These are phyloP conservation scores for Phytophthora lateralis DNA, from an alignment of 352 stramenopile species.

Conservation along the genomic window DNA sequence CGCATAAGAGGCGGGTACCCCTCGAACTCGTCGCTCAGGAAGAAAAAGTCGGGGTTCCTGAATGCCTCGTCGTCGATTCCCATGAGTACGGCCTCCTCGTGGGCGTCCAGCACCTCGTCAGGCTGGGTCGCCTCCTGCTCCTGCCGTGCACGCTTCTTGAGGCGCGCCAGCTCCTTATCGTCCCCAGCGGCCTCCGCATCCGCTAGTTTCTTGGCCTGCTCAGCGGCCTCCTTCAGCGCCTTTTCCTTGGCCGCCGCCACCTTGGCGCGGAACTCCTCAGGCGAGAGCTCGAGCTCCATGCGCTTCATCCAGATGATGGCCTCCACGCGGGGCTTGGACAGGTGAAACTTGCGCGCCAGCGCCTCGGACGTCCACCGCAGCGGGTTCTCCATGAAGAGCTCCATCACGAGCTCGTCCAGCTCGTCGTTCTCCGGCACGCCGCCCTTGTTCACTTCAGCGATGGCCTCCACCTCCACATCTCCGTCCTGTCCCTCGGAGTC, in stretches of 20 bases:
- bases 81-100: conserved; percentile 62
- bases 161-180: conserved; percentile 58
- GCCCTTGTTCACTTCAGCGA: conserved; percentile 72
- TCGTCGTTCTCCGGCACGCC: conserved; percentile 75
- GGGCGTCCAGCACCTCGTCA: conserved; percentile 56
- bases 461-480: conserved; percentile 63
- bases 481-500: conserved; percentile 62
- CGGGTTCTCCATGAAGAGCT: conserved; percentile 87
- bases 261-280: conserved; percentile 65
- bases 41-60: conserved; percentile 88
- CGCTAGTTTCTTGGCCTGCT: conserved; percentile 48
- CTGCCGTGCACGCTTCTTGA: conserved; percentile 66
- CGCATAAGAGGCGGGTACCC: conserved; percentile 78
- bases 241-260: conserved; percentile 63
- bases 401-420: conserved; percentile 75
- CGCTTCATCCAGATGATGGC: conserved; percentile 83
- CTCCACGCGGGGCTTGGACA: conserved; percentile 79
- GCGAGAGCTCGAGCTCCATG: conserved; percentile 61
- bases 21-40: conserved; percentile 85
- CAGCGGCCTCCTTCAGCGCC: conserved; percentile 41
- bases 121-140: conserved; percentile 47
- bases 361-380: conserved; percentile 85
- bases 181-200: conserved; percentile 56
- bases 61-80: conserved; percentile 73
- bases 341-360: conserved; percentile 77